Evolutionary conservation across 2,329 filamentous ascomycete species (phyloP).

Genomic region (Phaeophleospora eucalypticola): DNA sequence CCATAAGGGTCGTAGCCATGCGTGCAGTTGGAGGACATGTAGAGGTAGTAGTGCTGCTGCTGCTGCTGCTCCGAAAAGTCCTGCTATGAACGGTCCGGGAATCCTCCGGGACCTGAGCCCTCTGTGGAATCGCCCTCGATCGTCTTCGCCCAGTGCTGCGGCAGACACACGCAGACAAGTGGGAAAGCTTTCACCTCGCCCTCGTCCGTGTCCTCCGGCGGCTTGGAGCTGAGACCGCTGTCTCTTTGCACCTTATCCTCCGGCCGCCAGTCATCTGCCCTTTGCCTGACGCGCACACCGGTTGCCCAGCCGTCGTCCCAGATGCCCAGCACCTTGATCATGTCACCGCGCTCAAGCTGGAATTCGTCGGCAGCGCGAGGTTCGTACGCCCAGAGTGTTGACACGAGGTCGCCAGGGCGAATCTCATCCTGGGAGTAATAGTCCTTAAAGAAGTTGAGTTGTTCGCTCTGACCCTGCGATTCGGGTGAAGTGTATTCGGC

Average conservation of each 20-base stretch:
- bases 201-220: slow-evolving; percentile 23
- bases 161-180: slow-evolving; percentile 89
- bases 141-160: slow-evolving; percentile 93
- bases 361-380: slow-evolving; percentile 93
- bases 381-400: slow-evolving; percentile 94
- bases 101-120: slow-evolving; percentile 20
- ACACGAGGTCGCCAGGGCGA: slow-evolving; percentile 81
- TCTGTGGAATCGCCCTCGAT: slow-evolving; percentile 74
- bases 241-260: slow-evolving; percentile 69
- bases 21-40: neutral
- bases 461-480: slow-evolving; percentile 90
- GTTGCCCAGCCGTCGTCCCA: slow-evolving; percentile 99
- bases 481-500: slow-evolving; percentile 81
- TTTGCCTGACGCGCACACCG: slow-evolving; percentile 75
- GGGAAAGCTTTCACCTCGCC: slow-evolving; percentile 98
- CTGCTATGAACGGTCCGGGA: slow-evolving; percentile 11
- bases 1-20: slow-evolving; percentile 16
- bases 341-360: slow-evolving; percentile 86
- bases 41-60: too few species aligned
- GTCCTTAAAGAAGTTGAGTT: slow-evolving; percentile 94
- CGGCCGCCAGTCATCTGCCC: slow-evolving; percentile 83
- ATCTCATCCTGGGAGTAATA: slow-evolving; percentile 98
- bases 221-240: slow-evolving; percentile 85
- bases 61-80: slow-evolving; percentile 6
- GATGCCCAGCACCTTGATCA: slow-evolving; percentile 96